Conservation (phyloP, 352 stramenopile species). For the Vaucheria bursata region DNA sequence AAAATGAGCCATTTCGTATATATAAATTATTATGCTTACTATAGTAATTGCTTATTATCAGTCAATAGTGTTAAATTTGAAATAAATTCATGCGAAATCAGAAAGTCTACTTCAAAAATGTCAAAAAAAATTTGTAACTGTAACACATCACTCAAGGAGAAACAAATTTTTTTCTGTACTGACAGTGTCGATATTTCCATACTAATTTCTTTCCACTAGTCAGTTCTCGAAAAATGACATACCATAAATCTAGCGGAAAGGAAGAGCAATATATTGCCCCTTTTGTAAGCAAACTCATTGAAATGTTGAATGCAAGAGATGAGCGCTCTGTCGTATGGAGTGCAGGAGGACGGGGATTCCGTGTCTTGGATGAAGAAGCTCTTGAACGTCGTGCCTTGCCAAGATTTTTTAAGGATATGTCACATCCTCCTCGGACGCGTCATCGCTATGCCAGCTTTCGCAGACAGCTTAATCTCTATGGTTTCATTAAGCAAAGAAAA, state of each 20-base stretch:
- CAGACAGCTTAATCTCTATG: constrained; percentile 73
- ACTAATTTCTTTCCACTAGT: no score
- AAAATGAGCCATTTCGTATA: background rate
- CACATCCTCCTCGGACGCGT: background rate
- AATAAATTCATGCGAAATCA: no score
- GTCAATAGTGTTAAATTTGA: no score
- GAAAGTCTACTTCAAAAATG: no score
- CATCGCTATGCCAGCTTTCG: constrained; percentile 67
- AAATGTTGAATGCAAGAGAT: background rate
- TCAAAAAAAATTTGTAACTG: no score
- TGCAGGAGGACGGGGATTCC: background rate
- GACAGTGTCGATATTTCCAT: no score
- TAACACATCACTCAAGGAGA: no score
- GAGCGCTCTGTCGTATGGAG: background rate
- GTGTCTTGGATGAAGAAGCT: background rate
- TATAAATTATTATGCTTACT: no score
- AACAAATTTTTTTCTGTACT: no score
- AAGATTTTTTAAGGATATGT: constrained; percentile 29
- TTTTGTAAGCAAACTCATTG: background rate
- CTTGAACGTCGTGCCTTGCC: constrained; percentile 22
- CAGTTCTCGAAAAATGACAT: no score
- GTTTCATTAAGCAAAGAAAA: constrained; percentile 70
- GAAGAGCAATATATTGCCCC: background rate
- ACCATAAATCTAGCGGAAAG: background rate
- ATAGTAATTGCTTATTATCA: no score